Base-by-base conservation (phyloP, 768 basidiomycete genomes). In the Lentinula edodes region DNA sequence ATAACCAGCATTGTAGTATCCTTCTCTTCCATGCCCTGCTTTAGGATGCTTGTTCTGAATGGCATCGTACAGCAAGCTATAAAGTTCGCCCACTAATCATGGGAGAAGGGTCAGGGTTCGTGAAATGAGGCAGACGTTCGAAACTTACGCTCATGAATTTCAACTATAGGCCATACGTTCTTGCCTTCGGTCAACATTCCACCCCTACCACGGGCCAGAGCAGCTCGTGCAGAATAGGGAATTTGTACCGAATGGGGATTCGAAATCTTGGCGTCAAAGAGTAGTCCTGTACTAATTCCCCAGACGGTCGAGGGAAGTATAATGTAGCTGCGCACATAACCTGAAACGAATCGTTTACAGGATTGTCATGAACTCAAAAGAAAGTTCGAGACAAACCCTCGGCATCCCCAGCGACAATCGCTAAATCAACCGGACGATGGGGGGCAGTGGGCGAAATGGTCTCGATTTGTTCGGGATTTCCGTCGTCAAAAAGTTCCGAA, bases 341-440 rank as follows among this genome's bases (percentile, higher is more conserved):
- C 85, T 82, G 51, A 36, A 39, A 36, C 39, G n/a, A 23, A 2
- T 20, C 10, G 61, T 1, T 8, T 13, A 1, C 46, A 36, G 51
- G 16, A 16, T 35, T 35, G 7, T 9, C 5, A 35, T 12, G 38
- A 39, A 3, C 38, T 5, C 12, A 34, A 35, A 50, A 6, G 7
- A 41, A 6, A 41, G 35, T 6, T 45, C 6, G 18, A 18, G 6
- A 63, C 66, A 54, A 62, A 80, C 82, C 82, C 70, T 80, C 69
- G 42, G 74, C 75, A 62, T 84, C 83, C 1, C 82, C 85, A 0
- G 71, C 69, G 15, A 82, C 60, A 28, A 86, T 65, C 18, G 71
- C 69, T 7, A 78, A 63, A 62, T 87, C 86, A 28, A 85, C 81
- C 43, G 76, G 64, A 35, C 85, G 71, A 64, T 87, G 86, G n/a